Base-by-base conservation (phyloP, 2,329 filamentous ascomycete genomes). In the Paramyrothecium roridum region DNA sequence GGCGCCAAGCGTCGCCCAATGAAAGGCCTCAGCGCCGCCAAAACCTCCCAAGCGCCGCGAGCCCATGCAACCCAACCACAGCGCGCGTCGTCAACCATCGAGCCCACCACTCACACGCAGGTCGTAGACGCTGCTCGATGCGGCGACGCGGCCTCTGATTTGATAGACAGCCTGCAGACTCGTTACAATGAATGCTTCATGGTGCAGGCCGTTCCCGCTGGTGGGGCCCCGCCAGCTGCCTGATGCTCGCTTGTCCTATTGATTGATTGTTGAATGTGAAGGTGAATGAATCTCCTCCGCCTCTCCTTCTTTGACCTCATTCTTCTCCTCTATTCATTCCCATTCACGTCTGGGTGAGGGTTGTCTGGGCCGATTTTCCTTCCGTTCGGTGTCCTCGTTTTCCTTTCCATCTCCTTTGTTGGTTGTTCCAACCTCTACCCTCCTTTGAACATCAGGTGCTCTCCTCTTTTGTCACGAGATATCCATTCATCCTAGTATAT, bases 41-140 rank as follows among this genome's bases (percentile, higher is more conserved):
- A 53, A 59, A 30, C 26, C 59, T 54, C 53, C n/a, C 58, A 62
- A 70, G 75, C 76, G 76, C 71, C 70, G 75, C 70, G 46, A 47
- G 45, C 48, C 48, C 52, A 54, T 53, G 13, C 17, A 30, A n/a
- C 13, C 12, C 4, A 6, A 43, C 7, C n/a, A 6, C 37, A 43
- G 13, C 13, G n/a, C 37, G 37, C 3, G 13, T 6, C 12, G 26
- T 10, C 26, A 30, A 30, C 26, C 26, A 30, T 10, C 26, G 26
- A 30, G 26, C 26, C 26, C 4, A 43, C 37, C 37, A 43, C 12
- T 43, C 37, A 43, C 37, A 43, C 37, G n/a, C 4, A 19, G 13
- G 37, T 43, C 6, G 37, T 43, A 43, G n/a, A 43, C 37, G 37
- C 37, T 43, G 13, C n/a, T 19, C 37, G n/a, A 19, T 16, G 13